These are phyloP conservation scores for Kickxella alabastrina DNA, from an alignment of 192 early-diverging fungal genomes.

Conservation along the genomic window DNA sequence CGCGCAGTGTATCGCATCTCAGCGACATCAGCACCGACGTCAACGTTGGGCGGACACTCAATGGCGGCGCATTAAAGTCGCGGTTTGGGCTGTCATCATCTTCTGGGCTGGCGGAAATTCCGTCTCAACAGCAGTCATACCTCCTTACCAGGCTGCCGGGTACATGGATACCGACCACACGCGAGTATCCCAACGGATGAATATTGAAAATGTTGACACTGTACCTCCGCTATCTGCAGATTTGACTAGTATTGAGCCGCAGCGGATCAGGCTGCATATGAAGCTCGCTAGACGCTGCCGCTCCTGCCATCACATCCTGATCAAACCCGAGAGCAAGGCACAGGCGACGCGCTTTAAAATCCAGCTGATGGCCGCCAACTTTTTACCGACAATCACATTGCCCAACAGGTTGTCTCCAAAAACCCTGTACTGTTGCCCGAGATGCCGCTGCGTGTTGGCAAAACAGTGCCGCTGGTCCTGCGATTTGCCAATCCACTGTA, in stretches of 20 bases:
- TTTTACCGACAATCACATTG: constrained; percentile 72
- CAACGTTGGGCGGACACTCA: background rate
- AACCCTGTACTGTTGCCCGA: constrained; percentile 18
- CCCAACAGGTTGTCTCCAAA: constrained; percentile 14
- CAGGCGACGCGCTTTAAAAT: constrained; percentile 85
- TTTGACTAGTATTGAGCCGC: constrained; percentile 51
- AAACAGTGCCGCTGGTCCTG: constrained; percentile 53
- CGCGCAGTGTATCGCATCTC: constrained; percentile 66
- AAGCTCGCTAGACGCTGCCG: constrained; percentile 85
- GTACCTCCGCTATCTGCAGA: constrained; percentile 58
- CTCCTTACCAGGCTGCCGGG: constrained; percentile 24
- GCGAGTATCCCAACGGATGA: constrained; percentile 16
- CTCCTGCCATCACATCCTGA: constrained; percentile 80
- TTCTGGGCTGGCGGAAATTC: background rate
- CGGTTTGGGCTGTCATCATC: constrained; percentile 9
- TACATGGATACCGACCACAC: constrained; percentile 9
- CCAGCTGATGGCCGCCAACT: constrained; percentile 78
- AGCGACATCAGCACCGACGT: constrained; percentile 3
- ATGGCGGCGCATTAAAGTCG: constrained; percentile 17
- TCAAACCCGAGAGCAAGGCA: constrained; percentile 90
- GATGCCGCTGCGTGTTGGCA: constrained; percentile 37
- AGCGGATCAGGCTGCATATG: constrained; percentile 81
- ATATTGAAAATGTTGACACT: constrained; percentile 9
- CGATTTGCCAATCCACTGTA: constrained; percentile 81
- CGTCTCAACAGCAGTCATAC: background rate